These are phyloP conservation scores for Fistulifera pelliculosa DNA, from an alignment of 108 stramenopile genomes.

Conservation along the genomic window DNA sequence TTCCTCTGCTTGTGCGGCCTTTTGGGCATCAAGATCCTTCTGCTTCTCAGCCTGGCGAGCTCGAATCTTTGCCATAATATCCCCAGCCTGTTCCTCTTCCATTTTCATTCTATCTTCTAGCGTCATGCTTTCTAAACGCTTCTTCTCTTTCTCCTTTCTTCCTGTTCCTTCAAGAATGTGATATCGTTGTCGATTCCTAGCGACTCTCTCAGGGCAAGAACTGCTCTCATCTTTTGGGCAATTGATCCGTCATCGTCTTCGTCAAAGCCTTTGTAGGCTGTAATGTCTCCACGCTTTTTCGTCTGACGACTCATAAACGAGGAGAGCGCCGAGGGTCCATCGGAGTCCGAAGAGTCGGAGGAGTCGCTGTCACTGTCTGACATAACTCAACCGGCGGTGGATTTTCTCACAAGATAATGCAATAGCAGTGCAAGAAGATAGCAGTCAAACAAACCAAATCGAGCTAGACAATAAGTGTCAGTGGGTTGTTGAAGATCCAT, in stretches of 20 bases:
- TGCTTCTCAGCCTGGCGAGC: slow-evolving; percentile 4
- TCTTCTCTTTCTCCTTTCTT: slow-evolving; percentile 4
- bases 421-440: too few relatives aligned
- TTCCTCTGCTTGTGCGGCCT: not conserved
- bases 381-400: not conserved
- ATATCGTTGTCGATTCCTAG: slow-evolving; percentile 12
- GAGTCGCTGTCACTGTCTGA: not conserved
- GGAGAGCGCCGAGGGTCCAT: slow-evolving; percentile 6
- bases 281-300: slow-evolving; percentile 5
- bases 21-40: slow-evolving; percentile 4
- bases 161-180: slow-evolving; percentile 2
- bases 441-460: too few relatives aligned
- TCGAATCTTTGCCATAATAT: slow-evolving; percentile 11
- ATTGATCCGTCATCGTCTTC: slow-evolving; percentile 12
- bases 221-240: slow-evolving; percentile 6
- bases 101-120: slow-evolving; percentile 5
- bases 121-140: slow-evolving; percentile 7
- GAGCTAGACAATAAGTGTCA: too few relatives aligned
- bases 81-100: slow-evolving; percentile 8
- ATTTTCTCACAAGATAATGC: too few relatives aligned
- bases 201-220: slow-evolving; percentile 9
- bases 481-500: too few relatives aligned
- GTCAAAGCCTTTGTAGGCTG: slow-evolving; percentile 11
- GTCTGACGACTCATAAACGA: not conserved
- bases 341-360: not conserved